Evolutionary conservation across 148 eudicot species (phyloP), one percentile per base, ranked within the genome.

Genomic region (Oxyria digyna): DNA sequence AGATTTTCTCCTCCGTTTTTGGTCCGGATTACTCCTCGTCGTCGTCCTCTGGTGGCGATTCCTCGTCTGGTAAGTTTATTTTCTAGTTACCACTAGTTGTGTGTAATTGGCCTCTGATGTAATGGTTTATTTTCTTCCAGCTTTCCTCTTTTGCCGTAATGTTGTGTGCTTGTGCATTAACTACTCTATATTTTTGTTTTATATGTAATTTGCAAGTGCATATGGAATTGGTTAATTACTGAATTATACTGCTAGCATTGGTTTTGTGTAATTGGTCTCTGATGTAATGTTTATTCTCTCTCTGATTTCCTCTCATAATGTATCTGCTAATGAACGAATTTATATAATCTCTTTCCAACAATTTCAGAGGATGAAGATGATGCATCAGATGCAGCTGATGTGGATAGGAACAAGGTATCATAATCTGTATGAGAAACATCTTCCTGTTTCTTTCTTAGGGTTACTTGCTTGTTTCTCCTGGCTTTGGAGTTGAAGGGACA

Each of bases 1-100:
- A 82, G 65, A 73, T 93, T 35, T 8, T 87, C 21, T 79, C 91
- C 8, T 73, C 81, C 0, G 70, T 84, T n/a, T 79, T 85, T 63
- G 78, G 71, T 6, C 55, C 78, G 10, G 80, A 80, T 32, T 82
- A 78, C 38, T 74, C 77, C 33, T 78, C 84, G 0, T 70, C 81
- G 8, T 73, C 83, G 17, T 83, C 85, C 38, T 74, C 79, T 14
- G 85, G 42, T 18, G 50, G 12, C 17, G 76, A 72, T 67, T 67
- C 74, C 41, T 21, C 46, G 37, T 64, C 78, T 12, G 78, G 87
- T 80, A 79, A 18, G 71, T 72, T 52, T 52, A 52, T 20, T 49
- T 6, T 20, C 18, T 26, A 1, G 26, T 26, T 49, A 49, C 3
- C 2, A 49, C 48, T 43, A 18, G 8, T 43, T 49, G 18, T 49